Conservation (phyloP, 169 alveolate species). For the Plasmodium cynomolgi region DNA sequence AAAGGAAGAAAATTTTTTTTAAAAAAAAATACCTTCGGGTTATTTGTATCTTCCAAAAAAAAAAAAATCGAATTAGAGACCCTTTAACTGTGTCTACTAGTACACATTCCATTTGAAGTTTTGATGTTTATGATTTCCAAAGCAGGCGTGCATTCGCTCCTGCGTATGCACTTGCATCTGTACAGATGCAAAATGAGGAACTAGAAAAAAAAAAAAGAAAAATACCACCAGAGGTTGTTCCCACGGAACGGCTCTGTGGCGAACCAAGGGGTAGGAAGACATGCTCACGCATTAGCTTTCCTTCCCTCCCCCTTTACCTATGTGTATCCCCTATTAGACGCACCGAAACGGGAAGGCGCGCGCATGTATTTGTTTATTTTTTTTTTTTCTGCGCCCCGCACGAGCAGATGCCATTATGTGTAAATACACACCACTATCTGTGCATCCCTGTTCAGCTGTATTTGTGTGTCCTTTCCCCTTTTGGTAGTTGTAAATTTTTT, state of each 20-base stretch:
- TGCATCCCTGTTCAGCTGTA: neutral
- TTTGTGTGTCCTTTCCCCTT: conserved; percentile 13
- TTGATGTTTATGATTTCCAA: neutral
- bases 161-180: neutral
- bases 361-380: neutral
- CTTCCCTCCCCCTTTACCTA: neutral
- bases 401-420: neutral
- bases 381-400: neutral
- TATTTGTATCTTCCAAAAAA: neutral
- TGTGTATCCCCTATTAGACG: neutral
- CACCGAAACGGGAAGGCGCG: neutral
- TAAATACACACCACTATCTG: neutral
- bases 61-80: neutral
- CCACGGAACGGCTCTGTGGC: neutral
- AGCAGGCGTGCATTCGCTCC: neutral
- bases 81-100: neutral
- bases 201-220: neutral
- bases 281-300: neutral
- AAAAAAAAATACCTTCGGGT: neutral
- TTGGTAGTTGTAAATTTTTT: conserved; percentile 1
- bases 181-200: neutral
- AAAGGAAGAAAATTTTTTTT: neutral
- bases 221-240: neutral
- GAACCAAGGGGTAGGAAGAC: neutral
- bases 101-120: neutral